Evolutionary conservation across 352 stramenopile species (phyloP), one percentile per base, ranked within the genome.

Genomic region (Globisporangium takayamanum): DNA sequence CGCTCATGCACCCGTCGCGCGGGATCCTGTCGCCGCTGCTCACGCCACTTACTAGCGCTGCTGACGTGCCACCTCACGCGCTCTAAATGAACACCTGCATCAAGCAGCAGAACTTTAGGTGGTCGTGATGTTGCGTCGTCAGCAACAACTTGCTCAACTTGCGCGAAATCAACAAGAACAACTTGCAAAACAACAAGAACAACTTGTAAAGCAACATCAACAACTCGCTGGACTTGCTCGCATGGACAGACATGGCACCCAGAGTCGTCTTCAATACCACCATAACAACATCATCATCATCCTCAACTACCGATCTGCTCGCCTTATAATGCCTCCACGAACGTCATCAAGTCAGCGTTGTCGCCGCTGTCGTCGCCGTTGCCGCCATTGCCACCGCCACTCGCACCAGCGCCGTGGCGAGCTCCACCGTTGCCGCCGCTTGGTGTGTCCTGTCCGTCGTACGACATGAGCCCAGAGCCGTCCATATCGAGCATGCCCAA

Each of bases 401-500:
- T 49, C 41, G 41, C 14, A 11, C 50, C 64, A 25, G 64, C 61
- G 20, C 63, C 63, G 37, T 57, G 63, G 36, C 57, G 70, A 49
- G 5, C n/a, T 44, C 59, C 67, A 14, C 59, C 62, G 22, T 69
- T 66, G 45, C 57, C 66, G 5, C 56, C 63, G 46, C 73, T 66
- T 12, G 69, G 60, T 14, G 62, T 67, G 53, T 75, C 68, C 44
- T 70, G 64, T 4, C 57, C 72, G 66, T 85, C 70, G 51, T 74
- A 80, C 42, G 66, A 65, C 33, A 80, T 59, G n/a, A 72, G 61
- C 16, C 59, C 66, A 10, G 79, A 73, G 59, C 79, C 77, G 41
- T 92, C 81, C 49, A 89, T 87, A 56, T 92, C 81, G 20, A 92
- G 64, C 55, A 88, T 69, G 28, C 68, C 69, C 22, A 80, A 65